Conservation (phyloP, 2,329 filamentous ascomycete species). For the Penicillium sp. region DNA sequence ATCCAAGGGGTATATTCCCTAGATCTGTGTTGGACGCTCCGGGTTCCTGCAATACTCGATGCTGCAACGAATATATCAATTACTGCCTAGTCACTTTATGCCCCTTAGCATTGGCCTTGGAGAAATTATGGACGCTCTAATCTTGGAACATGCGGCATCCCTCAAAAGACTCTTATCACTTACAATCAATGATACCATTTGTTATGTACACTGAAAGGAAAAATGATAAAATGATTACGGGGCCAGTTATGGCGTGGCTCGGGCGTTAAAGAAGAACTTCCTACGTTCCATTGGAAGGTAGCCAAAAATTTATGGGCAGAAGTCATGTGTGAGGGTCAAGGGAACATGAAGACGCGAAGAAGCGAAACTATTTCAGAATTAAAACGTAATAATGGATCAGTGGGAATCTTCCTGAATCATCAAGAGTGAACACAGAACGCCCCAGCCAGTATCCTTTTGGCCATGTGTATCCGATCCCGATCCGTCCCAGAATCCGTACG, state of each 20-base stretch:
- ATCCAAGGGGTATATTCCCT: neutral
- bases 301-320: too few relatives aligned
- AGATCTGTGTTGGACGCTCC: neutral
- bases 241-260: too few relatives aligned
- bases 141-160: constrained; percentile 11
- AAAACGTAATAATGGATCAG: constrained; percentile 1
- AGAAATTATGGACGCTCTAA: constrained; percentile 1
- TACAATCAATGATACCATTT: constrained; percentile 24
- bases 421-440: constrained; percentile 10
- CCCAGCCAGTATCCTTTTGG: constrained; percentile 9
- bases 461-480: constrained; percentile 13
- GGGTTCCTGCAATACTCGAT: neutral
- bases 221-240: too few relatives aligned
- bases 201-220: too few relatives aligned
- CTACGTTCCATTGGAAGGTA: too few relatives aligned
- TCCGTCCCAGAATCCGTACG: constrained; percentile 1
- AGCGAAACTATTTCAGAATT: constrained; percentile 1
- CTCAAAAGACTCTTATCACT: constrained; percentile 8
- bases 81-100: constrained; percentile 1
- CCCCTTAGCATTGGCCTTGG: neutral
- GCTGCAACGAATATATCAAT: constrained; percentile 4
- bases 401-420: neutral
- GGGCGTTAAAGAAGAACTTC: too few relatives aligned
- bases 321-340: too few relatives aligned
- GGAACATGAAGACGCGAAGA: neutral